Evolutionary conservation across 768 basidiomycete genomes (phyloP).

Genomic region (Pulveroboletus sp.): DNA sequence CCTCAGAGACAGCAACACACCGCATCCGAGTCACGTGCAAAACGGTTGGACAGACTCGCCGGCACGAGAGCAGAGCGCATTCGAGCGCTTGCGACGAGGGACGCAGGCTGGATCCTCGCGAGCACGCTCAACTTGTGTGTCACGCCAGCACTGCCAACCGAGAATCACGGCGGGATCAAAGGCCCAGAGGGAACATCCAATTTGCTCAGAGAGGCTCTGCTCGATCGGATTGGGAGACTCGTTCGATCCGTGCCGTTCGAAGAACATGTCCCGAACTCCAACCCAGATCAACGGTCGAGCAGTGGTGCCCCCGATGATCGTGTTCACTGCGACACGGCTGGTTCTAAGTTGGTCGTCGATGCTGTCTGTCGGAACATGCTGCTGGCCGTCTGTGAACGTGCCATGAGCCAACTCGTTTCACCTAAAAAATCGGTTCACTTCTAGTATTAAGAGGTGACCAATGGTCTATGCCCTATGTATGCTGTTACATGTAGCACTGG

Average conservation of each 20-base stretch:
- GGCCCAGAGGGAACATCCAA: neutral
- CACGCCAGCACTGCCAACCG: neutral
- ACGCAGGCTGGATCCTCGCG: slow-evolving; percentile 27
- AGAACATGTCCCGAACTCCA: neutral
- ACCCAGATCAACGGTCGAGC: neutral
- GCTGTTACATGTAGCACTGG: slow-evolving; percentile 9
- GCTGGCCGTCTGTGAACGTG: slow-evolving; percentile 26
- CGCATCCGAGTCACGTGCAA: neutral
- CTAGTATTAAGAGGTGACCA: neutral
- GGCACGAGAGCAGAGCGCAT: slow-evolving; percentile 19
- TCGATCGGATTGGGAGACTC: slow-evolving; percentile 24
- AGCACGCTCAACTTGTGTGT: slow-evolving; percentile 24
- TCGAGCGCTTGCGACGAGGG: slow-evolving; percentile 21
- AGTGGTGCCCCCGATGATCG: neutral
- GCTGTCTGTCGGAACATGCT: slow-evolving; percentile 25
- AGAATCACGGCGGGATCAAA: neutral
- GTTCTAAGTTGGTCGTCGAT: slow-evolving; percentile 9
- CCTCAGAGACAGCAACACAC: neutral
- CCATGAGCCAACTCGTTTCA: slow-evolving; percentile 11
- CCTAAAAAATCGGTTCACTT: neutral
- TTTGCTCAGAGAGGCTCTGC: slow-evolving; percentile 14
- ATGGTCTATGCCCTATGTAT: slow-evolving; percentile 12
- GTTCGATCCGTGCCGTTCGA: slow-evolving; percentile 5
- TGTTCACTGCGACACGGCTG: too few relatives aligned
- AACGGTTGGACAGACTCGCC: slow-evolving; percentile 4